Percentiles rank a stretch among this genome's conserved stretches.
Conservation (phyloP, 768 basidiomycete genomes). For the Punctularia strigosozonata region DNA sequence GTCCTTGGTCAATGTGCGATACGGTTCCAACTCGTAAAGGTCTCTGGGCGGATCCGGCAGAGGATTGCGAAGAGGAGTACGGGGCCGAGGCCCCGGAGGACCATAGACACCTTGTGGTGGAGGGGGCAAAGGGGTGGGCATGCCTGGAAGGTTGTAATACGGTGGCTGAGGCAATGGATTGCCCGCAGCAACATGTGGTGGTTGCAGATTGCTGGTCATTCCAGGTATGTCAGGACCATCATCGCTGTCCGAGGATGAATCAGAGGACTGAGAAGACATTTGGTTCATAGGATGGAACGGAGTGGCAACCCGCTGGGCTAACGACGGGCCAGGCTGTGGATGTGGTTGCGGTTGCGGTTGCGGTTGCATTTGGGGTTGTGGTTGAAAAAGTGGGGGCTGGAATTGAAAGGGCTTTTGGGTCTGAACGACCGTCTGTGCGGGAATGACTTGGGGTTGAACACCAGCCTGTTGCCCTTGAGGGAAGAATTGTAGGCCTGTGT, state of each 20-base stretch:
- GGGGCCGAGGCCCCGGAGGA: not conserved
- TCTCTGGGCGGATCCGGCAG: not conserved
- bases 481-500: no score
- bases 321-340: not conserved
- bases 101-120: not conserved
- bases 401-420: no score
- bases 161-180: not conserved
- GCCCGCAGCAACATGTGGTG: not conserved
- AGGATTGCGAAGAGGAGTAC: not conserved
- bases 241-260: not conserved
- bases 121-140: not conserved
- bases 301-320: not conserved
- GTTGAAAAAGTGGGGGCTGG: no score
- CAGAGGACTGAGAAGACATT: not conserved
- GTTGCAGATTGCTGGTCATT: not conserved
- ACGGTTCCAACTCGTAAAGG: not conserved
- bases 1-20: no score
- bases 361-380: no score
- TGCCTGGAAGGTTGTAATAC: not conserved
- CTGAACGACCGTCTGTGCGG: no score
- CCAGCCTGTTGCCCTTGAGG: no score
- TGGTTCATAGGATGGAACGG: not conserved
- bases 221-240: not conserved
- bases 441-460: no score
- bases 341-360: not conserved